Conservation (phyloP, 352 stramenopile species). For the Peronosclerospora sorghi region DNA sequence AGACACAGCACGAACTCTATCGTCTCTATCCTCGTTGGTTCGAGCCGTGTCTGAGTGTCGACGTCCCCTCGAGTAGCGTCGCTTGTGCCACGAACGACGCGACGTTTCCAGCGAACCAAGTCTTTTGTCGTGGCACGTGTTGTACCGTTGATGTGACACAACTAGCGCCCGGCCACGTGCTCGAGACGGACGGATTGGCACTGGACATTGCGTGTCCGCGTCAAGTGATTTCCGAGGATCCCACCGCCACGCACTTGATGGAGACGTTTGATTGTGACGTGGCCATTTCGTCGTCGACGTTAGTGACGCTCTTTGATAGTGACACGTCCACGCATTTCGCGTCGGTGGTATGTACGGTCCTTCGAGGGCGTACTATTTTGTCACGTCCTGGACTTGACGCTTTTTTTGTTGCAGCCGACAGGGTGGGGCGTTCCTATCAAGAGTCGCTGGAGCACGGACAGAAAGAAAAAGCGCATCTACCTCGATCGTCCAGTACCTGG, state of each 20-base stretch:
- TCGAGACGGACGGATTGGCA: constrained; percentile 5
- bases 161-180: constrained; percentile 5
- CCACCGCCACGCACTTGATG: constrained; percentile 47
- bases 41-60: constrained; percentile 27
- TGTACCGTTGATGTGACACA: constrained; percentile 9
- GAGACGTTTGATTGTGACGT: constrained; percentile 58
- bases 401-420: constrained; percentile 16
- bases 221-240: constrained; percentile 46
- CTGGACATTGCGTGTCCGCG: constrained; percentile 11
- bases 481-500: constrained; percentile 37
- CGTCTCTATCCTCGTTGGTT: constrained; percentile 59
- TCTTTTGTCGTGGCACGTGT: constrained; percentile 20
- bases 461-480: constrained; percentile 39
- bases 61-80: constrained; percentile 8
- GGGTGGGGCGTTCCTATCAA: constrained; percentile 53
- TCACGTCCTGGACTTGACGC: neutral
- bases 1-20: constrained; percentile 47
- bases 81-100: neutral
- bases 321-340: constrained; percentile 20
- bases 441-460: constrained; percentile 25
- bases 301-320: constrained; percentile 61
- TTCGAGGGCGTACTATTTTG: neutral
- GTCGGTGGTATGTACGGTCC: constrained; percentile 12
- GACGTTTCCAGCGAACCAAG: constrained; percentile 31
- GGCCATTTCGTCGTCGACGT: constrained; percentile 52